Percentiles rank a stretch among this genome's conserved stretches.
Conservation (phyloP, 176 grass and related monocot species). For the Chrysopogon serrulatus region DNA sequence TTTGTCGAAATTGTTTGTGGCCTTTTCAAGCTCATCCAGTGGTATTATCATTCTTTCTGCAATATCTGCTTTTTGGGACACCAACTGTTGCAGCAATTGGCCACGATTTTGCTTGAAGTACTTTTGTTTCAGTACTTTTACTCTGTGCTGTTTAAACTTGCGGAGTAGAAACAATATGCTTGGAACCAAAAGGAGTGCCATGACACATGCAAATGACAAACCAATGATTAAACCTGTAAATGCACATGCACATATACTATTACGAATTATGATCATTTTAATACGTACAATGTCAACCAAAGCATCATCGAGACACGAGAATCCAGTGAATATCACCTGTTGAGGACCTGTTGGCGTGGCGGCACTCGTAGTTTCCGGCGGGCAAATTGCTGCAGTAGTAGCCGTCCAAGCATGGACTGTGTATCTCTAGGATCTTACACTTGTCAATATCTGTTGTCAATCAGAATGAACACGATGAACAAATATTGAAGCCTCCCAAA, state of each 20-base stretch:
- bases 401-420: background rate
- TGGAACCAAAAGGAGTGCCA: background rate
- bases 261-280: background rate
- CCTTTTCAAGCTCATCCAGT: too few species aligned
- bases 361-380: background rate
- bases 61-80: too few species aligned
- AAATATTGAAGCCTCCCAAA: too few species aligned
- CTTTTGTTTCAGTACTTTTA: background rate
- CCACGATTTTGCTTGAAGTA: background rate
- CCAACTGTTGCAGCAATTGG: background rate
- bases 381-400: background rate
- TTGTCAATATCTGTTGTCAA: background rate
- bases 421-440: accelerated
- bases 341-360: background rate
- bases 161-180: background rate
- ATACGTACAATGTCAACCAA: too few species aligned
- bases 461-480: too few species aligned
- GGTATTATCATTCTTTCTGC: too few species aligned
- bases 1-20: too few species aligned
- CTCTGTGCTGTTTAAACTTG: background rate
- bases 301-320: background rate
- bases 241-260: background rate
- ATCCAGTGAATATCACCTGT: background rate
- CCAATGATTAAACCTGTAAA: background rate
- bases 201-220: background rate